Percentiles rank a stretch among this genome's conserved stretches.
These are phyloP conservation scores for Pseudocercospora fuligena DNA, from an alignment of 2,329 filamentous ascomycete species.

Conservation along the genomic window DNA sequence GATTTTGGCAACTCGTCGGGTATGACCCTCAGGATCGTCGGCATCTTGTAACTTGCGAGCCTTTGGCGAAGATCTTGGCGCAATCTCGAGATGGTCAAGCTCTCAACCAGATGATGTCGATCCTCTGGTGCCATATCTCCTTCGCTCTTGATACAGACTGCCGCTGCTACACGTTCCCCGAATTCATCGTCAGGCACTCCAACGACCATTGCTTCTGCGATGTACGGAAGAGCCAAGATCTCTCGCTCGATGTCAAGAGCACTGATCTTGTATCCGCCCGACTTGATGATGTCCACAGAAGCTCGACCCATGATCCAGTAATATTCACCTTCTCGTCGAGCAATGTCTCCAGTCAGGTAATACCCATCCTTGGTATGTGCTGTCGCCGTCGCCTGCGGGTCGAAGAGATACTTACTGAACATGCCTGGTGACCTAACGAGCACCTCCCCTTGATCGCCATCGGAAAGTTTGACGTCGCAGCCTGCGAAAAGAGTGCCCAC, in stretches of 20 bases:
- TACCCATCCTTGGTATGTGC: conserved; percentile 40
- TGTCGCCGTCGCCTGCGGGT: conserved; percentile 37
- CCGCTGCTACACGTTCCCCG: conserved; percentile 60
- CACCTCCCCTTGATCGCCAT: conserved; percentile 56
- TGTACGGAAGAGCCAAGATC: conserved; percentile 53
- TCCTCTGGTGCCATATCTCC: conserved; percentile 32
- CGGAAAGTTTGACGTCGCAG: conserved; percentile 51
- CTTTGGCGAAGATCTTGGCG: conserved; percentile 50
- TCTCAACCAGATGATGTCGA: conserved; percentile 24
- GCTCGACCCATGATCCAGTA: conserved; percentile 61
- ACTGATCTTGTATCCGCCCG: conserved; percentile 61
- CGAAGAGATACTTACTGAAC: conserved; percentile 42
- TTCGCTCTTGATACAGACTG: conserved; percentile 50
- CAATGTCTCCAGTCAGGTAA: conserved; percentile 43
- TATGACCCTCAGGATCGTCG: conserved; percentile 52
- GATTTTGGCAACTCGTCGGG: conserved; percentile 55
- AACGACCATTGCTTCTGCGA: conserved; percentile 59
- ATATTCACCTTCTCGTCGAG: conserved; percentile 47
- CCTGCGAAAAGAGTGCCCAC: conserved; percentile 56
- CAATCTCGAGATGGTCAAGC: conserved; percentile 48
- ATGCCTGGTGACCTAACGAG: conserved; percentile 45
- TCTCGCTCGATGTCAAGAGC: conserved; percentile 61
- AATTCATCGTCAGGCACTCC: conserved; percentile 60
- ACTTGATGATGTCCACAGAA: conserved; percentile 60
- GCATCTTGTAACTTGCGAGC: conserved; percentile 56